Evolutionary conservation across 495 filamentous ascomycete genomes (phyloP), one percentile per base, ranked within the genome.

Genomic region (Lentithecium fluviatile): DNA sequence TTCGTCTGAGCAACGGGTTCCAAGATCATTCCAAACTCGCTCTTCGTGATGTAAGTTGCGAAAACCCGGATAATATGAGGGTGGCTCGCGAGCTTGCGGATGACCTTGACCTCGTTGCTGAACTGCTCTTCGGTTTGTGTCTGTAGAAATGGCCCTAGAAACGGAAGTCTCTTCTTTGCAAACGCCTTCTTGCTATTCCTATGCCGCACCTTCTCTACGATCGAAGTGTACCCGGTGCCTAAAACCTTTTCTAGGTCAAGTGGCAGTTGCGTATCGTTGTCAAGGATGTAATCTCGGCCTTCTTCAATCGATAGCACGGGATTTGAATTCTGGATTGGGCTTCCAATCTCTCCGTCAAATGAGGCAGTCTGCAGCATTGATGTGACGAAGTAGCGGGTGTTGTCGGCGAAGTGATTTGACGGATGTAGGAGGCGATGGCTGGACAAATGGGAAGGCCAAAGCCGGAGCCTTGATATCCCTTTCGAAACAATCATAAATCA

Each of bases 21-120:
- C 11, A 54, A 23, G 34, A 61, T 53, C 3, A 61, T 6, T 4
- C 24, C 48, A 7, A 55, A 4, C n/a, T 61, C 58, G 15, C 58
- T 19, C 15, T 47, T 20, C 11, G 21, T 7, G 10, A 43, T 48
- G 38, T 61, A 61, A 1, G 58, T 61, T n/a, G 49, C 58, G 26
- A 46, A 47, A 24, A 61, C 24, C 2, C 23, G 49, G 13, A 61
- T 48, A 23, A 61, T 46, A 17, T 61, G 58, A 17, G 7, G 50
- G 26, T 53, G 37, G 8, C 12, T 10, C 4, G 11, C 12, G 23
- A 61, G 17, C 11, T 37, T 20, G 24, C 37, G 49, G n/a, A 61
- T 43, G 1, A 48, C 21, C 29, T n/a, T 13, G 21, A 53, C n/a
- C 37, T 61, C 58, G 24, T 61, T 54, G 7, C n/a, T 15, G 40